Conservation (phyloP, 1,284 basidiomycete genomes). For the Leucoagaricus sp. region DNA sequence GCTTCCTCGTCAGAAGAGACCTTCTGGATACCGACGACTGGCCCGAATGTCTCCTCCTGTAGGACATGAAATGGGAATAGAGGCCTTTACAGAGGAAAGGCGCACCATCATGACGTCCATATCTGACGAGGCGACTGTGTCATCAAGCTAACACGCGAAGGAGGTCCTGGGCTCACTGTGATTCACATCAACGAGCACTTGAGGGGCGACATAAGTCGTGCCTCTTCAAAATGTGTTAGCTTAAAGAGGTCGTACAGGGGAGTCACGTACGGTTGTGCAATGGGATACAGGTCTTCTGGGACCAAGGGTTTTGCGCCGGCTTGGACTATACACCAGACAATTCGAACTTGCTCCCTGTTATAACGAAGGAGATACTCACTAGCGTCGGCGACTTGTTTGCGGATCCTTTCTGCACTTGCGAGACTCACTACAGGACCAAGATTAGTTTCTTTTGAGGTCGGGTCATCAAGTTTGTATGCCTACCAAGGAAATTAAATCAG, state of each 20-base stretch:
- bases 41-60: slow-evolving; percentile 87
- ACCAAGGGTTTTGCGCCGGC: slow-evolving; percentile 81
- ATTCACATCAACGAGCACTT: slow-evolving; percentile 85
- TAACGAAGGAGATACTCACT: slow-evolving; percentile 41
- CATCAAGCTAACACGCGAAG: neutral
- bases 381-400: slow-evolving; percentile 85
- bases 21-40: slow-evolving; percentile 89
- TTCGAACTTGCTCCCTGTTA: neutral
- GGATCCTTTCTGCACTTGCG: slow-evolving; percentile 80
- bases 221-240: slow-evolving; percentile 44
- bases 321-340: slow-evolving; percentile 49
- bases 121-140: slow-evolving; percentile 41
- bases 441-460: slow-evolving; percentile 70
- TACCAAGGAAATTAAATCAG: slow-evolving; percentile 9
- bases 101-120: slow-evolving; percentile 88
- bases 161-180: slow-evolving; percentile 61
- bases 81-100: neutral
- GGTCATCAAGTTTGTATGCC: slow-evolving; percentile 87
- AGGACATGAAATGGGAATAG: neutral
- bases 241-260: neutral
- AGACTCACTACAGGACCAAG: slow-evolving; percentile 92
- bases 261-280: slow-evolving; percentile 66
- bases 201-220: slow-evolving; percentile 86
- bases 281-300: slow-evolving; percentile 69
- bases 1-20: slow-evolving; percentile 86